Evolutionary conservation across 2,329 filamentous ascomycete genomes (phyloP), one percentile per base, ranked within the genome.

Genomic region (Coniochaeta hoffmannii): DNA sequence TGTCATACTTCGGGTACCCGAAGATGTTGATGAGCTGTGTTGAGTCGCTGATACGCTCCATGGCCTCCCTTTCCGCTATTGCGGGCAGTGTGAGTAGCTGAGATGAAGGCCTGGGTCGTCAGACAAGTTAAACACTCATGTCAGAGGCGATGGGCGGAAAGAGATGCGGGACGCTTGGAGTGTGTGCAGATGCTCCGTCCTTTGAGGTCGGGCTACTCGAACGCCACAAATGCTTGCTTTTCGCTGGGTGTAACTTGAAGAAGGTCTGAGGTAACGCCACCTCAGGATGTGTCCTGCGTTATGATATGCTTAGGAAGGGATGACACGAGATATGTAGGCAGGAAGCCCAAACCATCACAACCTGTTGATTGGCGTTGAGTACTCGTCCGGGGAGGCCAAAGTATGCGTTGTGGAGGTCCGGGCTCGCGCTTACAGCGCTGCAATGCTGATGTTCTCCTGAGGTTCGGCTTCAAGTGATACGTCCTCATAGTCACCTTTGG

Each of bases 11-110:
- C 1, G 56, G 56, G 19, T 41, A 50, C 22, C 56, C 56, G 26
- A 57, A 57, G 38, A 57, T 53, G 22, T 50, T 35, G 46, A 57
- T 57, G 11, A 57, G 56, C 28, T 38, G 56, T 3, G 38, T 55
- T 24, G n/a, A 53, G 50, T 57, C 56, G 56, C n/a, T 53, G 36
- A 55, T 46, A 36, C 46, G n/a, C 46, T 30, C 22, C 53, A 57
- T 55, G 31, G 50, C 53, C 35, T 24, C 30, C 11, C 8, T 41
- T 41, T 8, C 2, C n/a, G 24, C 22, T 46, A 19, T 46, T 12
- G 41, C 19, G 15, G 24, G 12, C 22, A n/a, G 14, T 26, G 41
- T 26, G 7, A 3, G 17, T 44, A 12, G 34, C 10, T 26, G 41
- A 46, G 15, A 11, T 15, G 7, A 12, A n/a, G 41, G 10, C 22